phyloP scores from a whole-genome alignment of 768 basidiomycete species.

The Tulasnella sp. region DNA sequence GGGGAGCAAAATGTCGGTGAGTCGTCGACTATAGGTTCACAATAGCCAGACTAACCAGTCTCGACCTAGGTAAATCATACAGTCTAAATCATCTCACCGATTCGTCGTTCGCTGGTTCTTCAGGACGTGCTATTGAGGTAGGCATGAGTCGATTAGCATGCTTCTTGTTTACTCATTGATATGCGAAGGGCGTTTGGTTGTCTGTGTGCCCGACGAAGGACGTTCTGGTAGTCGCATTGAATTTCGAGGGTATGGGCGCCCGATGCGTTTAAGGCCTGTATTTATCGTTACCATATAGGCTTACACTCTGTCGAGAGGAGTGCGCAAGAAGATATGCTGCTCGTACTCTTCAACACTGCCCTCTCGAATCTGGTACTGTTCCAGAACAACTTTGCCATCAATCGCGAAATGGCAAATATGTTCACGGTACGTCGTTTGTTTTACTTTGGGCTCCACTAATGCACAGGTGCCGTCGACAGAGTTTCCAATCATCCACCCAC shows the following conservation, averaged over 20 bases:
- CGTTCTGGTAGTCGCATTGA: slow-evolving; percentile 8
- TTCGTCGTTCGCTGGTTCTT: slow-evolving; percentile 52
- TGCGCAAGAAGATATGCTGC: slow-evolving; percentile 9
- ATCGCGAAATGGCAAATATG: slow-evolving; percentile 9
- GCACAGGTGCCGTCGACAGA: background rate
- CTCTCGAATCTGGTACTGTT: slow-evolving; percentile 14
- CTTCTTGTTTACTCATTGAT: background rate
- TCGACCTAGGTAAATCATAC: slow-evolving; percentile 36
- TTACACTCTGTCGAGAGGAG: slow-evolving; percentile 9
- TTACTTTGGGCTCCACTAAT: background rate
- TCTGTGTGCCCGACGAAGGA: slow-evolving; percentile 12
- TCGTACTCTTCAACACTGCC: slow-evolving; percentile 13
- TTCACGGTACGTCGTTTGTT: slow-evolving; percentile 21
- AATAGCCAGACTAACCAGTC: background rate
- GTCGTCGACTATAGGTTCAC: background rate
- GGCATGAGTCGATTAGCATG: background rate
- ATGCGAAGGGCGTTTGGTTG: slow-evolving; percentile 20
- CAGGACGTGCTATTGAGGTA: slow-evolving; percentile 34
- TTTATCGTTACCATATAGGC: background rate
- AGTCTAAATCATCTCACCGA: slow-evolving; percentile 48
- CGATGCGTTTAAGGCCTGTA: background rate
- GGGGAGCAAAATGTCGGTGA: slow-evolving; percentile 50
- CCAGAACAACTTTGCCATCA: slow-evolving; percentile 12
- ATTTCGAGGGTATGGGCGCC: slow-evolving; percentile 13
- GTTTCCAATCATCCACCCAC: slow-evolving; percentile 21